A percentile compares a stretch with the other conserved stretches of the same genome.
These are phyloP conservation scores for Fusarium heterosporum DNA, from an alignment of 2,329 filamentous ascomycete species.

Conservation along the genomic window DNA sequence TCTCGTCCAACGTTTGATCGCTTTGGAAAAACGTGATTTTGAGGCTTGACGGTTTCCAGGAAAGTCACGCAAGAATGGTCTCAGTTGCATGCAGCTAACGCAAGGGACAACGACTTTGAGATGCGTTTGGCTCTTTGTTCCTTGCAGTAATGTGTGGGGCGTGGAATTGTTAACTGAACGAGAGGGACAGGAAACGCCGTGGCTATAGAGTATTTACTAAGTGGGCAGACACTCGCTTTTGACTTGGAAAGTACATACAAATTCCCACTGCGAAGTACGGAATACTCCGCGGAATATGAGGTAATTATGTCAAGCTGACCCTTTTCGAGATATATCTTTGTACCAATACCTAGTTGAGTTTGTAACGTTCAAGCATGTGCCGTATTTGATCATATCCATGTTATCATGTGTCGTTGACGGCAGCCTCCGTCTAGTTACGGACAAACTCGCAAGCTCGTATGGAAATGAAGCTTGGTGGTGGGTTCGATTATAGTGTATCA, in stretches of 20 bases:
- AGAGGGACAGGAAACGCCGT: conserved; percentile 3
- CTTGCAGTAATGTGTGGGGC: conserved; percentile 25
- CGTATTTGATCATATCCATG: not conserved
- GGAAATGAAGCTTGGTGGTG: not conserved
- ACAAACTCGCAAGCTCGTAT: not conserved
- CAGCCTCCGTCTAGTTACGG: not conserved
- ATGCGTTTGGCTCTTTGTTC: conserved; percentile 11
- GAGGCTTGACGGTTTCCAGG: conserved; percentile 27
- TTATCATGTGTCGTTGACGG: not conserved
- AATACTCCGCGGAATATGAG: not conserved
- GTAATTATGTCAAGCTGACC: not conserved
- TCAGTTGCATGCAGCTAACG: conserved; percentile 12
- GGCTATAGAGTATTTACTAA: conserved; percentile 21
- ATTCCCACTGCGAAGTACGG: not conserved
- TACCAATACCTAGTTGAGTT: not conserved
- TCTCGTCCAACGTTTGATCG: conserved; percentile 7
- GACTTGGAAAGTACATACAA: not conserved
- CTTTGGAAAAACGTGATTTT: conserved; percentile 2
- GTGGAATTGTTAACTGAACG: not conserved
- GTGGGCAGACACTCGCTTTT: not conserved
- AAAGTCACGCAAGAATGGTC: not conserved
- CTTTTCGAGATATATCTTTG: not conserved
- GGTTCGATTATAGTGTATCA: not conserved
- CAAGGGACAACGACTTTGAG: conserved; percentile 23
- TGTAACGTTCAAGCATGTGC: not conserved